Conservation (phyloP, 129 eudicot species). For the Cynara cardunculus region DNA sequence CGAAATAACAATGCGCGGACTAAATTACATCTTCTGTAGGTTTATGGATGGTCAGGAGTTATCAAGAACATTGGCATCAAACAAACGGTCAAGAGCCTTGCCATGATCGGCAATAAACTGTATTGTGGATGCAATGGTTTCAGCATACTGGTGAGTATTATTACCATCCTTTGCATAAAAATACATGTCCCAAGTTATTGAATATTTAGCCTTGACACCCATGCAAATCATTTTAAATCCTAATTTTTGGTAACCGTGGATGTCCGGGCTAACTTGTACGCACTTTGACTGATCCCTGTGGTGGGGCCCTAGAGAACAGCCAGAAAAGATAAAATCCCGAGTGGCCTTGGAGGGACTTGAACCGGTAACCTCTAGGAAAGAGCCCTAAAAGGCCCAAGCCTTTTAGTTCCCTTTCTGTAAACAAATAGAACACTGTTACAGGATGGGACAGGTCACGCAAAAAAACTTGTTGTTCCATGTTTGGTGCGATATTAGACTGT, state of each 20-base stretch:
- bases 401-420: no score
- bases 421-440: no score
- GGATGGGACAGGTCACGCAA: no score
- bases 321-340: no score
- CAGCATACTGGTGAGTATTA: conserved; percentile 50
- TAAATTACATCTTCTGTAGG: conserved; percentile 32
- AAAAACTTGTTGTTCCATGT: no score
- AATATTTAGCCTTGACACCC: no score
- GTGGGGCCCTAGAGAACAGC: neutral
- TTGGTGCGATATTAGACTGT: no score
- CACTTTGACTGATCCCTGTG: neutral
- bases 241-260: neutral
- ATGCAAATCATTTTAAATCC: no score
- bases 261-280: neutral
- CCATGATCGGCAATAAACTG: conserved; percentile 49
- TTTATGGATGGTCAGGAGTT: conserved; percentile 70
- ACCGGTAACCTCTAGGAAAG: no score
- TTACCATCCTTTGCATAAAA: neutral
- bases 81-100: conserved; percentile 64
- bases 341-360: no score
- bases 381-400: no score
- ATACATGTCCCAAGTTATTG: neutral
- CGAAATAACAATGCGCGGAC: neutral
- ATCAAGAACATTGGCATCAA: conserved; percentile 58
- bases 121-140: conserved; percentile 76